Percentiles rank a stretch among this genome's conserved stretches.
Evolutionary conservation across 441 rosid genomes (phyloP).

Genomic region (Jatropha podagrica): DNA sequence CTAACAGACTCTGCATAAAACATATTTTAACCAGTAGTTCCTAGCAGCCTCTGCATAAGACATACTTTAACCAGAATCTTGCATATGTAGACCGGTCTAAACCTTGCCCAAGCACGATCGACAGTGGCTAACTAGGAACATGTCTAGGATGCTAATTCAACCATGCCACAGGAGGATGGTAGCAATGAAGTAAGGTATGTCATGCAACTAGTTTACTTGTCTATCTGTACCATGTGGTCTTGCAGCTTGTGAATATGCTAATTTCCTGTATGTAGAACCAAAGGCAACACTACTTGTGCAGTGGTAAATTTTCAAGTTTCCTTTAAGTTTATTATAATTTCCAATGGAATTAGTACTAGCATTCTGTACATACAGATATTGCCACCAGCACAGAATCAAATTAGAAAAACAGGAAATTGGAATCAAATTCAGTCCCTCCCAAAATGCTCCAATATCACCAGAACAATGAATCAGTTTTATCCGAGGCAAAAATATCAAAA

Average conservation of each 20-base stretch:
- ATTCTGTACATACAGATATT: background rate
- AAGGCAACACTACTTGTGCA: background rate
- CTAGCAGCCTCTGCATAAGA: background rate
- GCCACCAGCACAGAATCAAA: conserved; percentile 1
- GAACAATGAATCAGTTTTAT: background rate
- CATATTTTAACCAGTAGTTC: background rate
- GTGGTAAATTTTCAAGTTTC: background rate
- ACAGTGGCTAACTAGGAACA: background rate
- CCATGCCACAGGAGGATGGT: background rate
- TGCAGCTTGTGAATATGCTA: background rate
- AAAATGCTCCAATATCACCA: background rate
- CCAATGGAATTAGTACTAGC: background rate
- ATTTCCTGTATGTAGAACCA: background rate
- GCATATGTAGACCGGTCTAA: conserved; percentile 12
- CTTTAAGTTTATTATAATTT: background rate
- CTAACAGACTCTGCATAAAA: background rate
- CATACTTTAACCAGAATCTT: no score
- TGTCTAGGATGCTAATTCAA: background rate
- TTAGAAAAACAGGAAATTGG: background rate
- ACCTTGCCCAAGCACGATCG: background rate
- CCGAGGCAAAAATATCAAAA: background rate
- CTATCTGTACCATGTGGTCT: background rate
- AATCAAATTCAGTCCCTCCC: background rate
- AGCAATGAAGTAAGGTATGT: background rate
- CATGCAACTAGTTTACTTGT: background rate